Evolutionary conservation across 768 basidiomycete species (phyloP).

Genomic region (Phanerochaete carnosa): DNA sequence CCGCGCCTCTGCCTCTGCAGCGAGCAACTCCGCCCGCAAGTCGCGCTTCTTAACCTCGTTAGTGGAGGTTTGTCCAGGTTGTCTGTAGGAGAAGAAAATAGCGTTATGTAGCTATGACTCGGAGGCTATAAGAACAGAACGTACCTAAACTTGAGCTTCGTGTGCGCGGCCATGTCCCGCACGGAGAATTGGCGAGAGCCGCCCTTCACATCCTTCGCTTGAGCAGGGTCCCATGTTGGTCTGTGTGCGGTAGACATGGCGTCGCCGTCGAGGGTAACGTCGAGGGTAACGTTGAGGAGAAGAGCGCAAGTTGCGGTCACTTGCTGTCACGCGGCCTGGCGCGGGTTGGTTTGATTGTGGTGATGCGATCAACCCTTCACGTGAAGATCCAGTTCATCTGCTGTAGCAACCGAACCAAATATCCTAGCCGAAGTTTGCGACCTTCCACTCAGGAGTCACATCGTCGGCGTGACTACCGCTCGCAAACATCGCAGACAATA

Average conservation of each 20-base stretch:
- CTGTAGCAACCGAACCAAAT: conserved; percentile 2
- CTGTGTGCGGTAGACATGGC: conserved; percentile 87
- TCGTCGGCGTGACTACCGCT: not conserved
- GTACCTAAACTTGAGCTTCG: conserved; percentile 96
- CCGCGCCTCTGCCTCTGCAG: conserved; percentile 82
- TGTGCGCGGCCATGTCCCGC: conserved; percentile 92
- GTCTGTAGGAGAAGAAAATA: conserved; percentile 39
- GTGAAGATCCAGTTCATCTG: not conserved
- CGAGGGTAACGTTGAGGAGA: not conserved
- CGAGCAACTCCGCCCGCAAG: conserved; percentile 76
- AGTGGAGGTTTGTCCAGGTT: conserved; percentile 85
- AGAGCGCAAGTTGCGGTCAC: not conserved
- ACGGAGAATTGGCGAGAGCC: conserved; percentile 92
- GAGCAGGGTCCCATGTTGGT: conserved; percentile 97
- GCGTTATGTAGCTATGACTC: not conserved
- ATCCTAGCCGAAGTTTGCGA: not conserved
- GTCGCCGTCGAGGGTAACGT: not conserved
- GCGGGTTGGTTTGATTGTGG: not conserved
- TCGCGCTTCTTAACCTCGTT: conserved; percentile 77
- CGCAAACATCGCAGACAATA: too few species aligned
- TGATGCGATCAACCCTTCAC: not conserved
- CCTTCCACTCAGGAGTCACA: not conserved
- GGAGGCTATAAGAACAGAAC: conserved; percentile 18
- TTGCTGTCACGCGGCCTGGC: not conserved
- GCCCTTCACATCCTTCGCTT: conserved; percentile 88